Evolutionary conservation across 257 asterid genomes (phyloP), one percentile per base, ranked within the genome.

Genomic region (Ilex aquifolium): DNA sequence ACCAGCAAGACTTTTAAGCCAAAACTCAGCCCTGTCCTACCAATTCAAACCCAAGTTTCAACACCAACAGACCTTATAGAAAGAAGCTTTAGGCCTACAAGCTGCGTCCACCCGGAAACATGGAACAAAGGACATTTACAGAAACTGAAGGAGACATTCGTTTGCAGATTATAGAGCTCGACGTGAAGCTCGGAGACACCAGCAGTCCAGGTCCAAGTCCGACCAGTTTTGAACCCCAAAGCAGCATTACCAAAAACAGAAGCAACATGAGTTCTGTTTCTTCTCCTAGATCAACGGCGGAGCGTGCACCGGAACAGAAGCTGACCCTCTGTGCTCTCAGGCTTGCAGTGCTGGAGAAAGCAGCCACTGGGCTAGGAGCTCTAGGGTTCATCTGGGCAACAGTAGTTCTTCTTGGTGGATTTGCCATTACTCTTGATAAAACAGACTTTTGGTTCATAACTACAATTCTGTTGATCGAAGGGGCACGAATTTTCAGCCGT

Each of bases 371-470:
- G 13, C 76, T 93, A 1, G 99, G 99, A 13, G 90, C 99, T 1
- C 85, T 93, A 1, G 89, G 94, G 13, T 93, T 93, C 83, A 83
- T 87, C 15, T 90, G 99, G 99, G 97, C 99, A 2, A 93, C 99
- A 0, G 97, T 93, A 2, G 96, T 93, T 21, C 68, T 90, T n/a
- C 96, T 93, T 6, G 99, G 99, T 6, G 99, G 96, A 12, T 93
- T 93, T 51, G 97, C 96, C 32, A 90, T 89, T 7, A 82, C 96
- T 5, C 74, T 93, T 0, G 86, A 79, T 8, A 75, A 69, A 30
- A 83, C 96, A 2, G 99, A 93, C n/a, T 90, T 93, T 75, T 93
- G 99, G 97, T 82, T 78, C 88, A 86, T 93, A 30, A 93, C 97
- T 1, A 72, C 80, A 2, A 90, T 93, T 36, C 76, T 93, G 15